Evolutionary conservation across 1,284 basidiomycete species (phyloP).

Genomic region (Flammula alnicola): DNA sequence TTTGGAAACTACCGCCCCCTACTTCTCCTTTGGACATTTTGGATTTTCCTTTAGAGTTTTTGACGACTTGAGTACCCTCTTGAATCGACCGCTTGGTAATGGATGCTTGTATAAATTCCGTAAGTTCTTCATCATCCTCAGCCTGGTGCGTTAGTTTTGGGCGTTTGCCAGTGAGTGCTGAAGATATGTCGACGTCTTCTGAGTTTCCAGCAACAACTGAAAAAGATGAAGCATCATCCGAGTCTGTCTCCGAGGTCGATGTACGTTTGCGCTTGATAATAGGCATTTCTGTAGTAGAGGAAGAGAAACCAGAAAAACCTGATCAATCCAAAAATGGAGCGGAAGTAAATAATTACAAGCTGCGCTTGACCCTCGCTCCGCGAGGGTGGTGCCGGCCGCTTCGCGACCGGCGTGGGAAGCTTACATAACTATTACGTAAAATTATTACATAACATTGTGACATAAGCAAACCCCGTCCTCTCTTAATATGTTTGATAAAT

Average conservation of each 20-base stretch:
- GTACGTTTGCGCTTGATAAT: slow-evolving; percentile 28
- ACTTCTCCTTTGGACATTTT: slow-evolving; percentile 73
- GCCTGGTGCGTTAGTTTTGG: slow-evolving; percentile 22
- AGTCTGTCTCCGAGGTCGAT: slow-evolving; percentile 3
- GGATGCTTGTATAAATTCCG: slow-evolving; percentile 63
- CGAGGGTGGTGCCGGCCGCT: no score
- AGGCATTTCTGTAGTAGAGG: slow-evolving; percentile 18
- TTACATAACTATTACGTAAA: no score
- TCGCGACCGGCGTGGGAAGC: no score
- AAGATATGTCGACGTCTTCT: slow-evolving; percentile 45
- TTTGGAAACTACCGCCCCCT: slow-evolving; percentile 86
- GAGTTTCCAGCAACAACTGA: slow-evolving; percentile 16
- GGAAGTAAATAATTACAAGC: background rate
- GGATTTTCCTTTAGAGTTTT: slow-evolving; percentile 69
- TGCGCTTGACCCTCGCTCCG: no score
- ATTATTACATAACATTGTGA: no score
- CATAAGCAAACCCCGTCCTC: no score
- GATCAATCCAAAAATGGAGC: background rate
- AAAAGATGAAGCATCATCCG: slow-evolving; percentile 30
- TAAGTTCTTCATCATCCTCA: slow-evolving; percentile 56
- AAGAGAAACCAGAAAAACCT: no score
- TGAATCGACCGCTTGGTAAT: slow-evolving; percentile 72
- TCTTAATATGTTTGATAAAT: no score
- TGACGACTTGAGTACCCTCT: slow-evolving; percentile 69
- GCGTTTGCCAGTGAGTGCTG: slow-evolving; percentile 38